Evolutionary conservation across 1,284 basidiomycete genomes (phyloP).

Genomic region (Microbotryum violaceum): DNA sequence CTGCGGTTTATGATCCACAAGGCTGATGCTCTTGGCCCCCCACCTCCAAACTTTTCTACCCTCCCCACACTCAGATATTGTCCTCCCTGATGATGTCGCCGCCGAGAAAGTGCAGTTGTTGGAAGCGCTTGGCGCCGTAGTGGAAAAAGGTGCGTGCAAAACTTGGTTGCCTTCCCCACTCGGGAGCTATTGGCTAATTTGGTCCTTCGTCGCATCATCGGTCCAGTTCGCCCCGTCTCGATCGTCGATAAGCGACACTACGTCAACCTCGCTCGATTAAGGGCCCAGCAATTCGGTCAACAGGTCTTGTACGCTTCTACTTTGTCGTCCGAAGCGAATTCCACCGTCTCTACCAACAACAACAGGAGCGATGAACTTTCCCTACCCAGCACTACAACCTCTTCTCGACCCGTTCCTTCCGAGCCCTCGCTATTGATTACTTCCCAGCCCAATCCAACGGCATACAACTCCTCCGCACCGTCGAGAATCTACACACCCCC

Average conservation of each 20-base stretch:
- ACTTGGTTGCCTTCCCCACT: slow-evolving; percentile 43
- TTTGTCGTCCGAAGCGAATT: slow-evolving; percentile 4
- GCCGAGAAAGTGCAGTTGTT: slow-evolving; percentile 83
- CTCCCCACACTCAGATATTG: slow-evolving; percentile 54
- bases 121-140: slow-evolving; percentile 72
- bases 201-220: not conserved
- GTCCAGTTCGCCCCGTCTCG: slow-evolving; percentile 51
- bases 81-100: slow-evolving; percentile 80
- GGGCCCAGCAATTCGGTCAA: slow-evolving; percentile 64
- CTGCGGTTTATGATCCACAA: slow-evolving; percentile 41
- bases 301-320: slow-evolving; percentile 18
- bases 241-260: slow-evolving; percentile 93
- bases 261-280: slow-evolving; percentile 52
- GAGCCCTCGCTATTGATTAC: slow-evolving; percentile 15
- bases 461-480: not conserved
- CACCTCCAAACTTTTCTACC: not conserved
- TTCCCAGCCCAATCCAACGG: not conserved
- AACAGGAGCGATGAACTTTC: not conserved
- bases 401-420: not conserved
- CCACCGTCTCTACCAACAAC: not conserved
- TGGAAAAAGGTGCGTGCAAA: slow-evolving; percentile 58
- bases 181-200: no score
- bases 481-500: slow-evolving; percentile 7
- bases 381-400: not conserved
- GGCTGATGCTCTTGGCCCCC: slow-evolving; percentile 45